Evolutionary conservation across 768 basidiomycete genomes (phyloP), one percentile per base, ranked within the genome.

Genomic region (Suillus tomentosus): DNA sequence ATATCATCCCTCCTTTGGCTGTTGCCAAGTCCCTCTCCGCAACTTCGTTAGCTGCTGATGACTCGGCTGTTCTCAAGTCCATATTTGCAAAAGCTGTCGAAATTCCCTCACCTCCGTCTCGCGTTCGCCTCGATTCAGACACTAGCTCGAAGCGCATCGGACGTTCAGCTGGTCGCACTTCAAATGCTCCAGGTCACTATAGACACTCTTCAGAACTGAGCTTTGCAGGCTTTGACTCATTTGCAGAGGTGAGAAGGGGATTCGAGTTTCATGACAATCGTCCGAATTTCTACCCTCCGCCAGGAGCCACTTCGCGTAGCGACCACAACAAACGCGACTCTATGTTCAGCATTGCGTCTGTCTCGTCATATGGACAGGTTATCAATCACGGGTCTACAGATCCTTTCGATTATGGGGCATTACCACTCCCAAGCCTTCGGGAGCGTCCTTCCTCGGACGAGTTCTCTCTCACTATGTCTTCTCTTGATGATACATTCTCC

Each of bases 301-400:
- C 80, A 36, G 75, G 72, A 2, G 75, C 77, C 11, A 64, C 74
- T 40, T 78, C 77, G 19, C 78, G 77, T 31, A 73, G 63, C 15
- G 75, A 71, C 53, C 85, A 88, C 56, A 70, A 71, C 10, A 80
- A 78, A 56, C 84, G 83, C 15, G 87, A 88, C 42, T 91, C 91
- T 0, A 59, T 86, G 14, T 84, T 88, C 74, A 92, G 89, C 69
- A 87, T 94, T 59, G 88, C 89, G 0, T 92, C 91, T 0, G 84
- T 93, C 5, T 93, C 92, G 0, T 92, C 91, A 0, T 92, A 90
- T 64, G 91, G 92, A 3, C 80, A 80, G 3, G 85, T 90, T 42
- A 77, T 90, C 65, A 83, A 89, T 62, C 73, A 80, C 19, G 92
- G 92, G 19, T 73, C 81, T 1, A 72, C 68, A 3, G 92, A 94